phyloP scores from a whole-genome alignment of 192 early-diverging fungal species.

The Linnemannia elongata region DNA sequence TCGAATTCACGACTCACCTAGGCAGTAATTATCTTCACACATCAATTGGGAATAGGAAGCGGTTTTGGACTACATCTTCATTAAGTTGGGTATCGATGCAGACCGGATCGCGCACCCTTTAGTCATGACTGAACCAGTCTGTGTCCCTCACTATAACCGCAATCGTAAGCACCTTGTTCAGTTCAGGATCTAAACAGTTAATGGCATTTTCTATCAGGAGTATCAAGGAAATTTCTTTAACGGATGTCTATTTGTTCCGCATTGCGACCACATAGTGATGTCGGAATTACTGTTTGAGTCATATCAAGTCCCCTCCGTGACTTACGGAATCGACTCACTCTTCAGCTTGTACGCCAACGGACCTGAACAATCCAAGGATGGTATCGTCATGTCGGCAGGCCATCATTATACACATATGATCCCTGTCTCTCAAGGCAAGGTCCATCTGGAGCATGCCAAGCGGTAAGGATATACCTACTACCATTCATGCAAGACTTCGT shows the following conservation, averaged over 20 bases:
- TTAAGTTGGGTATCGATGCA: slow-evolving; percentile 80
- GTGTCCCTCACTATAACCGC: slow-evolving; percentile 81
- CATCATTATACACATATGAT: slow-evolving; percentile 82
- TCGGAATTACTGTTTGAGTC: slow-evolving; percentile 92
- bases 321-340: slow-evolving; percentile 89
- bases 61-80: slow-evolving; percentile 89
- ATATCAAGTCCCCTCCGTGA: slow-evolving; percentile 81
- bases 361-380: slow-evolving; percentile 67
- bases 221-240: background rate
- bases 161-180: slow-evolving; percentile 65
- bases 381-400: slow-evolving; percentile 81
- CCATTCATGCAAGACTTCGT: background rate
- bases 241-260: background rate
- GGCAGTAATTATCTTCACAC: slow-evolving; percentile 27
- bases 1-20: background rate
- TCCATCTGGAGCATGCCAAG: slow-evolving; percentile 74
- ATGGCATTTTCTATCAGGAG: background rate
- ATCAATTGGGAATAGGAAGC: slow-evolving; percentile 72
- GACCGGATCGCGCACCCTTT: slow-evolving; percentile 84
- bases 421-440: slow-evolving; percentile 75
- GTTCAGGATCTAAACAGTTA: background rate
- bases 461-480: slow-evolving; percentile 60
- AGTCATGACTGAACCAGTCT: slow-evolving; percentile 90
- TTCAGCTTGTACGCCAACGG: slow-evolving; percentile 89
- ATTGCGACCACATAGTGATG: slow-evolving; percentile 67